phyloP scores from a whole-genome alignment of 2,329 filamentous ascomycete species.

The Colletotrichum tofieldiae region DNA sequence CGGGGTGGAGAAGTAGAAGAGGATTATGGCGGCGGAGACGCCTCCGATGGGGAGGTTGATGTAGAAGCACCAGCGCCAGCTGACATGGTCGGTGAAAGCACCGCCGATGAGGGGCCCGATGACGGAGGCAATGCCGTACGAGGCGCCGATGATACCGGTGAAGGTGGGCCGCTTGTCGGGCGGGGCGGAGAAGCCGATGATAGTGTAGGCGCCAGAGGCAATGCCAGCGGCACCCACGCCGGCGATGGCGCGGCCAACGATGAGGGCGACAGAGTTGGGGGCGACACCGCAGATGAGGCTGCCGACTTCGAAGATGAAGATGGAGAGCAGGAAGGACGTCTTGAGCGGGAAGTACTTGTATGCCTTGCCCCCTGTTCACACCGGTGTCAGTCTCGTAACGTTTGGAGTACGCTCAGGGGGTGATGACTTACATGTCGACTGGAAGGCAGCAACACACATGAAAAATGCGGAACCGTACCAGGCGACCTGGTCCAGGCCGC shows the following conservation, averaged over 20 bases:
- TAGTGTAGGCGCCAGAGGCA: constrained; percentile 62
- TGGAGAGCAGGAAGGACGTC: constrained; percentile 62
- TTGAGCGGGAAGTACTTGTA: constrained; percentile 69
- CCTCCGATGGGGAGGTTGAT: constrained; percentile 56
- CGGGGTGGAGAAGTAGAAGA: constrained; percentile 61
- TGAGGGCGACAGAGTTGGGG: constrained; percentile 63
- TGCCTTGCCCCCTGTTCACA: constrained; percentile 58
- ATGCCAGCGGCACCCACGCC: constrained; percentile 65
- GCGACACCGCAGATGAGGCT: constrained; percentile 66
- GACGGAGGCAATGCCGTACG: constrained; percentile 55
- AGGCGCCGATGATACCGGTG: constrained; percentile 56
- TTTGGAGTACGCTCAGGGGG: constrained; percentile 39
- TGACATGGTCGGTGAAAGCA: constrained; percentile 55
- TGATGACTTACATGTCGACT: constrained; percentile 55
- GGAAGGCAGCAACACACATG: constrained; percentile 62
- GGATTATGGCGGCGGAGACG: constrained; percentile 53
- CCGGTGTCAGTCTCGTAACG: constrained; percentile 44
- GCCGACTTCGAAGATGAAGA: constrained; percentile 70
- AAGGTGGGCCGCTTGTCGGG: constrained; percentile 55
- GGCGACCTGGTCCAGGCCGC: constrained; percentile 66
- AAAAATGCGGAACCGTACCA: constrained; percentile 74
- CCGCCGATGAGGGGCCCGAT: constrained; percentile 56
- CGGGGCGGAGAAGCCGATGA: constrained; percentile 62
- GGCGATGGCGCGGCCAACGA: constrained; percentile 67
- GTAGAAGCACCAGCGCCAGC: constrained; percentile 60